phyloP scores from a whole-genome alignment of 148 eudicot genomes.

The Diospyros lotus region DNA sequence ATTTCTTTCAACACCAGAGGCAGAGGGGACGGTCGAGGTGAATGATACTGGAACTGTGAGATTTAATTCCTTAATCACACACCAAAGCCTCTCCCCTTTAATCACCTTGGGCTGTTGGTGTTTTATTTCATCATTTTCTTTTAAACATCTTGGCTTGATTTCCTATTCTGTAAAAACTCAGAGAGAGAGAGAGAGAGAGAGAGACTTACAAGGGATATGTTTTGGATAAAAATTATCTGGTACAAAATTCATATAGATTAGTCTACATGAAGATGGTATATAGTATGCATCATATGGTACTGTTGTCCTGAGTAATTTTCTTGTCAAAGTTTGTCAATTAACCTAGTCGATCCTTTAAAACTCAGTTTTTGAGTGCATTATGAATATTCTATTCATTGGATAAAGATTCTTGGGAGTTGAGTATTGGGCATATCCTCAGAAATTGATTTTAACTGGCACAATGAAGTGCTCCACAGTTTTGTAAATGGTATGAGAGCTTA shows the following conservation, averaged over 20 bases:
- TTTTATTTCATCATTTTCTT: neutral
- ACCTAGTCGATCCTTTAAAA: conserved; percentile 2
- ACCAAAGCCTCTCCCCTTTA: neutral
- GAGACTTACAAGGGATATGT: neutral
- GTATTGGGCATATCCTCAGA: too few species aligned
- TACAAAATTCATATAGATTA: neutral
- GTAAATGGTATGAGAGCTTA: too few species aligned
- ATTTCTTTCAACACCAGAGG: neutral
- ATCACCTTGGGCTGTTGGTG: neutral
- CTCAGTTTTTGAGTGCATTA: neutral
- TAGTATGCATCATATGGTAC: neutral
- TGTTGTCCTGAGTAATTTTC: conserved; percentile 1
- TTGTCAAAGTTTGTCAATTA: neutral
- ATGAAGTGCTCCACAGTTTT: too few species aligned
- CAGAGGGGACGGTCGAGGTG: too few species aligned
- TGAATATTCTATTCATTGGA: neutral
- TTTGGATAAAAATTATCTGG: neutral
- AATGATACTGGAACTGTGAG: neutral
- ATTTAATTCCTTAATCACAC: neutral
- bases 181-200: neutral
- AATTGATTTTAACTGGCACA: too few species aligned
- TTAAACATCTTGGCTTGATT: neutral
- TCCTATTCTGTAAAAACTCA: too few species aligned
- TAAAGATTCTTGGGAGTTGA: neutral
- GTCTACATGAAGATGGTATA: neutral